Base-by-base conservation (phyloP, 2,329 filamentous ascomycete species). In the Cladosporium oxysporum region DNA sequence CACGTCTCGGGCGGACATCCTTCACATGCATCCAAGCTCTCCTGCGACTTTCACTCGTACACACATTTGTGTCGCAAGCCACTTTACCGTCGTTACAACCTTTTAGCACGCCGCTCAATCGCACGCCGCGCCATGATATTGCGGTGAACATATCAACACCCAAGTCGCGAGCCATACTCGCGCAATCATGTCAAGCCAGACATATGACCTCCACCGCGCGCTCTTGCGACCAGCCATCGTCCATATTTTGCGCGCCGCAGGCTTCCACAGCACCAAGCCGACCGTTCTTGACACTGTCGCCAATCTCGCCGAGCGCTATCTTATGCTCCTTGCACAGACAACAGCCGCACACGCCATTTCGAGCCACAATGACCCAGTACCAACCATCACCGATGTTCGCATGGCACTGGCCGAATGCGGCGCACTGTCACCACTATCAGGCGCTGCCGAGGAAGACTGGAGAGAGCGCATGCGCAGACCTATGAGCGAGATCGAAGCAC, bases 161-260 rank as follows among this genome's bases (percentile, higher is more conserved):
- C 18, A 63, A 63, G 61, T 49, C 61, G 61, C 61, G 61, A 63
- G 7, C 28, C 26, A 35, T 18, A 47, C 2, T 57, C 61, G 61
- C 50, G 50, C 61, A 59, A 65, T n/a, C 33, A 73, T 69, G 62
- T 69, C 68, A 55, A 72, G 72, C 64, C 73, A 75, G 67, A 47
- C 72, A 37, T 71, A 74, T 65, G 73, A 75, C 68, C 82, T 91
- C 58, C 86, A 90, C 80, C 90, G 92, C 79, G 90, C 91, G 67
- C 89, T 97, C 69, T 85, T 98, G 66, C 92, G 93, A 50, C 94
- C 94, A 1, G 89, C 90, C 58, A 87, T 97, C 67, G 87, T 98
- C 66, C 93, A 97, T 79, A 94, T 96, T 73, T 88, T 98, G 61
- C 92, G 94, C 75, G 92, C 93, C 33, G 90, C 92, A 28, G 94